Evolutionary conservation across 1,284 basidiomycete genomes (phyloP).

Genomic region (Leccinum insolens): DNA sequence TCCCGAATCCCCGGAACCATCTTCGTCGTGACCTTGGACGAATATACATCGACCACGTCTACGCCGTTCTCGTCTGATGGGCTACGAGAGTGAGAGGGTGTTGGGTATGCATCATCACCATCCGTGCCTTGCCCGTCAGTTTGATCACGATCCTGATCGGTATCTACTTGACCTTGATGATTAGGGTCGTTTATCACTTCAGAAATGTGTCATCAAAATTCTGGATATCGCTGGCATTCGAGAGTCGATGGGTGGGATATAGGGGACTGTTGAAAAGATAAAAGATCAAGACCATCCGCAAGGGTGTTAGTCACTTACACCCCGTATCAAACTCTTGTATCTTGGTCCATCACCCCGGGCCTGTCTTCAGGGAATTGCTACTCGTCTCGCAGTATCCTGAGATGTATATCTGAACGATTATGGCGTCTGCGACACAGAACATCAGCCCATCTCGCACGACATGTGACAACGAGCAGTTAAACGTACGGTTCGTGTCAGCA

Average conservation of each 20-base stretch:
- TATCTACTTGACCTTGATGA: conserved; percentile 60
- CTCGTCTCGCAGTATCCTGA: conserved; percentile 85
- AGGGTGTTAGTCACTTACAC: conserved; percentile 55
- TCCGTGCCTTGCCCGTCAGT: conserved; percentile 76
- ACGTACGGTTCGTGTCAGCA: conserved; percentile 87
- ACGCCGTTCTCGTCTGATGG: conserved; percentile 56
- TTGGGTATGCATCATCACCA: conserved; percentile 69
- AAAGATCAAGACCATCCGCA: conserved; percentile 5
- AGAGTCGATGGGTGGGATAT: conserved; percentile 94
- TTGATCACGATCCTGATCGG: conserved; percentile 59
- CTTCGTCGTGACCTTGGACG: conserved; percentile 72
- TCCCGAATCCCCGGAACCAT: conserved; percentile 47
- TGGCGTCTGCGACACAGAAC: conserved; percentile 65
- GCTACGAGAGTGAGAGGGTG: conserved; percentile 72
- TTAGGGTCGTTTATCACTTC: conserved; percentile 76
- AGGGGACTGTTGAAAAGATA: conserved; percentile 69
- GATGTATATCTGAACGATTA: conserved; percentile 95
- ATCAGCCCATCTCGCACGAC: conserved; percentile 19
- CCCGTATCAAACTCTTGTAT: conserved; percentile 96
- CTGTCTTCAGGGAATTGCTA: conserved; percentile 88
- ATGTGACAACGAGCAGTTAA: conserved; percentile 11
- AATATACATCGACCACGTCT: conserved; percentile 87
- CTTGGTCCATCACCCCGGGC: conserved; percentile 76
- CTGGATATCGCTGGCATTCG: conserved; percentile 93
- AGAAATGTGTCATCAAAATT: conserved; percentile 98